Conservation (phyloP, 169 alveolate genomes). For the Theileria parva region DNA sequence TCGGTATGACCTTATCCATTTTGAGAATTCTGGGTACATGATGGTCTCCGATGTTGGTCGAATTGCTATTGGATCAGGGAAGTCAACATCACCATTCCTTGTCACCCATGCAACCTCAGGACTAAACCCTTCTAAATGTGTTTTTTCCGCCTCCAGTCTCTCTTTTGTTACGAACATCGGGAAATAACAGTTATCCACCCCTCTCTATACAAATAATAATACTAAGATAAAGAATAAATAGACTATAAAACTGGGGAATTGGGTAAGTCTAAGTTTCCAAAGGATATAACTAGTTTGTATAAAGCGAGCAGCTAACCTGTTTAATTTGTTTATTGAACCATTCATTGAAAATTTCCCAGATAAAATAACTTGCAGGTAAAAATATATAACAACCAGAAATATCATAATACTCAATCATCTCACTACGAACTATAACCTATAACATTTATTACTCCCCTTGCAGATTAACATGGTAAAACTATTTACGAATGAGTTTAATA, state of each 20-base stretch:
- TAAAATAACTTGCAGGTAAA: conserved; percentile 95
- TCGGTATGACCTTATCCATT: conserved; percentile 98
- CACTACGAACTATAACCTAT: conserved; percentile 91
- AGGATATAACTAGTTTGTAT: no score
- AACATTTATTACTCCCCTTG: background rate
- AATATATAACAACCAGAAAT: conserved; percentile 98
- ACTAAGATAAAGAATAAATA: background rate
- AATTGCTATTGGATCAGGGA: conserved; percentile 95
- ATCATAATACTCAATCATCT: conserved; percentile 98
- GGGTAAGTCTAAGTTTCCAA: no score
- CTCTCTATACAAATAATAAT: conserved; percentile 55
- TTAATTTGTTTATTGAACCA: conserved; percentile 89
- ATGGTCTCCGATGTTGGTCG: conserved; percentile 99
- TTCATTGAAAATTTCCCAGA: conserved; percentile 96
- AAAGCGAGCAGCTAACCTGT: conserved; percentile 56
- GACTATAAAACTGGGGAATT: no score
- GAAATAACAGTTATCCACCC: conserved; percentile 91
- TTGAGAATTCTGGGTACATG: conserved; percentile 98
- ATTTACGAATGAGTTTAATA: no score
- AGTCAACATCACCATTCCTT: conserved; percentile 90
- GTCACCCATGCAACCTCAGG: conserved; percentile 99
- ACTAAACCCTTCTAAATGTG: conserved; percentile 98
- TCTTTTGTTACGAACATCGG: conserved; percentile 94
- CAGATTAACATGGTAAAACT: no score
- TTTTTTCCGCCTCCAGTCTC: conserved; percentile 94